These are phyloP conservation scores for Trametes cubensis DNA, from an alignment of 768 basidiomycete species.

Conservation along the genomic window DNA sequence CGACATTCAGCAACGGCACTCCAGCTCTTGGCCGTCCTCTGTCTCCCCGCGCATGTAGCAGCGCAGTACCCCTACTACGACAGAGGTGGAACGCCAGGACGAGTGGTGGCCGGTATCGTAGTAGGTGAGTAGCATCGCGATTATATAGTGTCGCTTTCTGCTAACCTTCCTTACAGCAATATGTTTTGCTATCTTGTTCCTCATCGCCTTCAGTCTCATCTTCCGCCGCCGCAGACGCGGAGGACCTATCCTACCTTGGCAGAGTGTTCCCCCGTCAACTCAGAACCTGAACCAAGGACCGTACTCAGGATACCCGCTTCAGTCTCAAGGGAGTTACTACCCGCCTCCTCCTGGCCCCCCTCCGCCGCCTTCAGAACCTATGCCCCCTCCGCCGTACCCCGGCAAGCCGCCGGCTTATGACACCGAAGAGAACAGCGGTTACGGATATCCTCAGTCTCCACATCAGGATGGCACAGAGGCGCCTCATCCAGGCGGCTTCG, in stretches of 20 bases:
- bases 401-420: conserved; percentile 16
- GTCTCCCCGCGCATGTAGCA: conserved; percentile 3
- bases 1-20: background rate
- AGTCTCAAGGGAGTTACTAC: background rate
- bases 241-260: conserved; percentile 10
- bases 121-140: conserved; percentile 4
- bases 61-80: conserved; percentile 12
- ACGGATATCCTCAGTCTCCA: conserved; percentile 9
- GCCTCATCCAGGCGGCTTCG: conserved; percentile 14
- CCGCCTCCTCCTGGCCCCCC: conserved; percentile 14
- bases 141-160: background rate
- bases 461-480: background rate
- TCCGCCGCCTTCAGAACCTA: conserved; percentile 4
- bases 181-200: conserved; percentile 15
- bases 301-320: conserved; percentile 6
- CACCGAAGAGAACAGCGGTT: conserved; percentile 17
- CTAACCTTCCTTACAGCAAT: background rate
- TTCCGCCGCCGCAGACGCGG: conserved; percentile 20
- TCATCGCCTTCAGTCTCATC: conserved; percentile 7
- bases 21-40: background rate
- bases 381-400: conserved; percentile 17
- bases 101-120: conserved; percentile 19
- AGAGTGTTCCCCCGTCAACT: background rate
- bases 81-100: conserved; percentile 6
- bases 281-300: conserved; percentile 15